A percentile compares a stretch with the other conserved stretches of the same genome.
Conservation (phyloP, 441 rosid genomes). For the Erodium trifolium region DNA sequence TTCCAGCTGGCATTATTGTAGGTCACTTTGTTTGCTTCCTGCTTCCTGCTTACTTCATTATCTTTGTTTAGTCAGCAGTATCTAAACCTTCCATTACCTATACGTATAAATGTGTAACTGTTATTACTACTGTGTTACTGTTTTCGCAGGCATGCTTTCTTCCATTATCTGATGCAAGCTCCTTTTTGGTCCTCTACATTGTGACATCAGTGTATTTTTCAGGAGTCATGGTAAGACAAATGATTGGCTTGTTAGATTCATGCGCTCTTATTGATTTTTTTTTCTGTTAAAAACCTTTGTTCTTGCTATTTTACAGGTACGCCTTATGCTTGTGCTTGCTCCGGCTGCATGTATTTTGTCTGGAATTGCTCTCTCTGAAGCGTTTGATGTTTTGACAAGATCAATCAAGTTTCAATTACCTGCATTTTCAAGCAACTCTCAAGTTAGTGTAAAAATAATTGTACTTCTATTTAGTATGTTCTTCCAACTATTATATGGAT, state of each 20-base stretch:
- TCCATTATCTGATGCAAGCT: conserved; percentile 96
- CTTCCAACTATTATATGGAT: conserved; percentile 15
- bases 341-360: conserved; percentile 99
- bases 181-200: conserved; percentile 80
- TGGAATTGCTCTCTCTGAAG: conserved; percentile 96
- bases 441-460: conserved; percentile 44
- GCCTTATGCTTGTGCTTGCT: conserved; percentile 98
- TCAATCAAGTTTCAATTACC: conserved; percentile 88
- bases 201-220: conserved; percentile 95
- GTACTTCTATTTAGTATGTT: conserved; percentile 6
- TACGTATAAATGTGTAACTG: background rate
- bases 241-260: conserved; percentile 4
- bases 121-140: conserved; percentile 19
- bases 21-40: conserved; percentile 23
- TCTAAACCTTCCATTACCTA: background rate
- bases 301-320: conserved; percentile 56
- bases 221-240: conserved; percentile 87
- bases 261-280: conserved; percentile 3
- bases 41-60: background rate
- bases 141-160: conserved; percentile 81
- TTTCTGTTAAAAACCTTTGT: background rate
- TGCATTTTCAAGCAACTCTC: conserved; percentile 31
- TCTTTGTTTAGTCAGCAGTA: background rate
- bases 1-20: conserved; percentile 97
- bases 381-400: conserved; percentile 76